Conservation (phyloP, 306 rosid genomes). For the Cucumis sativus region DNA sequence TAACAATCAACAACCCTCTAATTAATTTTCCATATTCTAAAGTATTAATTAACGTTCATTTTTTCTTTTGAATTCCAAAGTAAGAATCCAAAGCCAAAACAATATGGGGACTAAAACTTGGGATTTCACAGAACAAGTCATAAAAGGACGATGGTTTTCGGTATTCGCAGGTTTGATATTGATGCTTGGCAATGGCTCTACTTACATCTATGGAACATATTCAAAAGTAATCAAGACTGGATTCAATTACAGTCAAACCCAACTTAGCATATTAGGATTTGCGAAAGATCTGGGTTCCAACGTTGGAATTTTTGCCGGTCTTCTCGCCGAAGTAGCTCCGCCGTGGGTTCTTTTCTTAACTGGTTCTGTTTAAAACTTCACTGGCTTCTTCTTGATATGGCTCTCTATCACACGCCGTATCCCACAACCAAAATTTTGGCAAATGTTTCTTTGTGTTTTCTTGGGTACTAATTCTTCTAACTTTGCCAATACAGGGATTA, state of each 20-base stretch:
- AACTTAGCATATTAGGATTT: not conserved
- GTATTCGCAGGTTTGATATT: not conserved
- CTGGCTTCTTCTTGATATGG: not conserved
- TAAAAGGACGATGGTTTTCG: not conserved
- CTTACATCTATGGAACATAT: not conserved
- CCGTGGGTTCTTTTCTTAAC: not conserved
- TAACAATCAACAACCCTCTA: too few species aligned
- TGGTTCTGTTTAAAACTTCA: not conserved
- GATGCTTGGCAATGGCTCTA: not conserved
- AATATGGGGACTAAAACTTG: not conserved
- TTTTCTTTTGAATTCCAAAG: too few species aligned
- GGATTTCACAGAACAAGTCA: not conserved
- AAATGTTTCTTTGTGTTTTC: too few species aligned
- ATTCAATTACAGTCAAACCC: not conserved
- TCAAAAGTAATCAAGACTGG: not conserved
- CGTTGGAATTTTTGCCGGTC: not conserved
- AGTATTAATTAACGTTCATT: too few species aligned
- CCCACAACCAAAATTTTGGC: not conserved
- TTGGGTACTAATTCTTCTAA: not conserved
- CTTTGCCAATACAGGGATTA: not conserved
- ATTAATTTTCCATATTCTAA: too few species aligned
- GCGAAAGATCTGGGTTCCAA: not conserved
- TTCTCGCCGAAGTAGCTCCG: not conserved
- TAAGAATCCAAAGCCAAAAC: too few species aligned
- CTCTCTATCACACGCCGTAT: not conserved